These are phyloP conservation scores for Debaryomyces hansenii DNA, from an alignment of 805 yeast genomes.

Conservation along the genomic window DNA sequence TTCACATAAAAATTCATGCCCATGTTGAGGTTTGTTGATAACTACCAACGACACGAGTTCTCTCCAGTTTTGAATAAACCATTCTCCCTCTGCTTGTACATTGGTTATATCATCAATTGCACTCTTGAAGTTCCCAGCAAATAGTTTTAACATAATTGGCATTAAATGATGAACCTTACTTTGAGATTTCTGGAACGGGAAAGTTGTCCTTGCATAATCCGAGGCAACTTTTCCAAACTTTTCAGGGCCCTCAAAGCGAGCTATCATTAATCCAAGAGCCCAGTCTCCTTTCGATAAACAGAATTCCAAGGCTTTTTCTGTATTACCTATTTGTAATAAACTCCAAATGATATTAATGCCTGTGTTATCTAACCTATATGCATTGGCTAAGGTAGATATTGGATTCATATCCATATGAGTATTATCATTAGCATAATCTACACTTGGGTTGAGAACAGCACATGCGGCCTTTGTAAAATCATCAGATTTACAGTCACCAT, in stretches of 20 bases:
- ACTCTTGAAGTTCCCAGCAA: slow-evolving; percentile 58
- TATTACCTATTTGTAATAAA: slow-evolving; percentile 59
- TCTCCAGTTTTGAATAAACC: slow-evolving; percentile 55
- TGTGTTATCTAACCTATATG: slow-evolving; percentile 40
- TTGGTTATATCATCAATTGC: slow-evolving; percentile 51
- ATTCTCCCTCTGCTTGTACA: slow-evolving; percentile 42
- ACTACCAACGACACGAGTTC: slow-evolving; percentile 43
- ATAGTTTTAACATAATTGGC: slow-evolving; percentile 62
- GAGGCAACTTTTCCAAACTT: slow-evolving; percentile 59
- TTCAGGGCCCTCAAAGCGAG: slow-evolving; percentile 64
- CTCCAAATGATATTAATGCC: slow-evolving; percentile 34
- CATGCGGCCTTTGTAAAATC: slow-evolving; percentile 35
- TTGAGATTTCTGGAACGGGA: slow-evolving; percentile 40
- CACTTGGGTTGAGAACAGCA: slow-evolving; percentile 41
- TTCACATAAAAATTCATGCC: slow-evolving; percentile 45
- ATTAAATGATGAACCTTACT: slow-evolving; percentile 41
- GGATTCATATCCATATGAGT: slow-evolving; percentile 12
- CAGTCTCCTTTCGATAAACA: slow-evolving; percentile 69
- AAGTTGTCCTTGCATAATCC: slow-evolving; percentile 51
- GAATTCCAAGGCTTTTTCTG: slow-evolving; percentile 61
- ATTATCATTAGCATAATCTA: slow-evolving; percentile 24
- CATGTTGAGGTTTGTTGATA: slow-evolving; percentile 25
- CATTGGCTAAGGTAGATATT: slow-evolving; percentile 31
- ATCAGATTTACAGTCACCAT: slow-evolving; percentile 28
- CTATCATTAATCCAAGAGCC: slow-evolving; percentile 73